phyloP scores from a whole-genome alignment of 495 filamentous ascomycete genomes.

The Aspergillus diversus region DNA sequence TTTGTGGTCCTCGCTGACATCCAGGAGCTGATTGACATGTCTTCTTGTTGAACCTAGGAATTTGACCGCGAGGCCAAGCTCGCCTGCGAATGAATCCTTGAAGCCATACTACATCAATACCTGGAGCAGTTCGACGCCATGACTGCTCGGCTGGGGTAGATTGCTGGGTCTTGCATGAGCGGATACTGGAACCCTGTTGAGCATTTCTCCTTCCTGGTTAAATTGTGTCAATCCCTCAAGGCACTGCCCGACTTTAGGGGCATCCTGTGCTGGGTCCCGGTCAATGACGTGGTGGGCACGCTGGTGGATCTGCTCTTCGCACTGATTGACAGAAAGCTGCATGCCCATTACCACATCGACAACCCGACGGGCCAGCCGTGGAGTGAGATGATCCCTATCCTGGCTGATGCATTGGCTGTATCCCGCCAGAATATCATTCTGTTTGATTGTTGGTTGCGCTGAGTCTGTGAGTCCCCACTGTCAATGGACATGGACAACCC shows the following conservation, averaged over 20 bases:
- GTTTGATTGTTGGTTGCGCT: conserved; percentile 46
- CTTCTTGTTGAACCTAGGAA: too few relatives aligned
- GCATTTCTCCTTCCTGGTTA: conserved; percentile 51
- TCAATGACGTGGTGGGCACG: conserved; percentile 45
- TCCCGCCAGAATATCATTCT: conserved; percentile 37
- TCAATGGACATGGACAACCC: conserved; percentile 46
- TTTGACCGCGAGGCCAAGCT: too few relatives aligned
- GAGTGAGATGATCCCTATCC: conserved; percentile 40
- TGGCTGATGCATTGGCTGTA: conserved; percentile 46
- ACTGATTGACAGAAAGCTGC: conserved; percentile 22
- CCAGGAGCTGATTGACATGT: too few relatives aligned
- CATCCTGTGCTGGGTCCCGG: conserved; percentile 50
- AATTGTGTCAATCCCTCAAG: conserved; percentile 49
- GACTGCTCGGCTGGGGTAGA: conserved; percentile 49
- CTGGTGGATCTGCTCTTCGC: conserved; percentile 40
- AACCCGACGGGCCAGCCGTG: conserved; percentile 56
- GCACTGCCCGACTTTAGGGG: conserved; percentile 48
- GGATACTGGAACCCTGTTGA: conserved; percentile 58
- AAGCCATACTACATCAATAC: conserved; percentile 45
- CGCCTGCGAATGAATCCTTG: conserved; percentile 51
- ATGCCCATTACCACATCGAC: conserved; percentile 59
- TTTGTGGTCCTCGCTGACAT: too few relatives aligned
- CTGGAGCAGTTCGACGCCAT: conserved; percentile 44
- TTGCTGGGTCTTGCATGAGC: conserved; percentile 47
- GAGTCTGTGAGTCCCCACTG: conserved; percentile 34